Conservation (phyloP, 345 rosid genomes). For the Arabis alpina region DNA sequence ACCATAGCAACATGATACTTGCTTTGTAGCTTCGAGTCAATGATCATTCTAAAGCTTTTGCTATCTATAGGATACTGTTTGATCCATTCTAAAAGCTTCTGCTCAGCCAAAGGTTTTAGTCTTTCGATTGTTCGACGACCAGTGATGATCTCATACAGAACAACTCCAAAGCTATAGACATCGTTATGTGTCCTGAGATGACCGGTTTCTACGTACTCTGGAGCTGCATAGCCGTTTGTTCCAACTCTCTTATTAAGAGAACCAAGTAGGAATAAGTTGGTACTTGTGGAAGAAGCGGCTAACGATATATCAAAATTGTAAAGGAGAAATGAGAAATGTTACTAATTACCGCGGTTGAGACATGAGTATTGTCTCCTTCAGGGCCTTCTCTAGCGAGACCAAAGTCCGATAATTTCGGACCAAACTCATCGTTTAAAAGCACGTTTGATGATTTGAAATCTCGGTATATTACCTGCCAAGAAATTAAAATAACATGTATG, state of each 20-base stretch:
- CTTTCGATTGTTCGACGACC: slow-evolving; percentile 81
- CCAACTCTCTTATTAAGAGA: slow-evolving; percentile 68
- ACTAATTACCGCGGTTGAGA: slow-evolving; percentile 73
- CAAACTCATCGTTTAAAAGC: slow-evolving; percentile 66
- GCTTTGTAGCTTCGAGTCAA: slow-evolving; percentile 73
- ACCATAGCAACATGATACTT: slow-evolving; percentile 55
- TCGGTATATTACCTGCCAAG: slow-evolving; percentile 77
- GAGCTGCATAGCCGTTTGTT: slow-evolving; percentile 94
- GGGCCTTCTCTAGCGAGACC: slow-evolving; percentile 99
- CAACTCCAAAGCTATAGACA: slow-evolving; percentile 89
- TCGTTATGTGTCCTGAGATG: slow-evolving; percentile 76
- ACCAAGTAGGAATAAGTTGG: background rate
- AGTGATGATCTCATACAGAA: slow-evolving; percentile 88
- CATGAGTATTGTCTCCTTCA: slow-evolving; percentile 70
- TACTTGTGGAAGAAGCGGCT: slow-evolving; percentile 29
- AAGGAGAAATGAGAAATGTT: background rate
- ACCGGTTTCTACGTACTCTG: slow-evolving; percentile 88
- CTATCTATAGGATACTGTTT: slow-evolving; percentile 71
- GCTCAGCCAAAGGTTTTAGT: slow-evolving; percentile 61
- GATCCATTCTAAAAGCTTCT: slow-evolving; percentile 90
- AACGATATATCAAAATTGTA: background rate
- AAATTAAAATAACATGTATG: background rate
- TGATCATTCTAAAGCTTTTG: slow-evolving; percentile 69
- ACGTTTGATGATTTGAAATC: slow-evolving; percentile 93
- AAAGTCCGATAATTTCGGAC: slow-evolving; percentile 85